A percentile compares a stretch with the other conserved stretches of the same genome.
Conservation (phyloP, 1,139 yeast genomes). For the Kodamaea fungicola region DNA sequence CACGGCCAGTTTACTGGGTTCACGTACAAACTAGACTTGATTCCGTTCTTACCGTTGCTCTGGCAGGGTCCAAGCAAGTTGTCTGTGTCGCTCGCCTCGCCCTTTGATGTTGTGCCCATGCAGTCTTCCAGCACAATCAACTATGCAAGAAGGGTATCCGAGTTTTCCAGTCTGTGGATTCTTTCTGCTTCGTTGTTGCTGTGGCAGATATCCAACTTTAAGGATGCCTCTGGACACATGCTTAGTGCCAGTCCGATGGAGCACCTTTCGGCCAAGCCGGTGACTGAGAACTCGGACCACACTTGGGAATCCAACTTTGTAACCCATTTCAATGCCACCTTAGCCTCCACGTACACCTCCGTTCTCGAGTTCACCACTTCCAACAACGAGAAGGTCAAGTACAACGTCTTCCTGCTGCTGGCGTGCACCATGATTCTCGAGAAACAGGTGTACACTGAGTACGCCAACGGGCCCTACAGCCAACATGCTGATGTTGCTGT, state of each 20-base stretch:
- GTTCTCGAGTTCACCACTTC: conserved; percentile 3
- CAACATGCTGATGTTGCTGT: conserved; percentile 2
- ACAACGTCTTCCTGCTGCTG: conserved; percentile 6
- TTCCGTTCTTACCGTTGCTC: conserved; percentile 24
- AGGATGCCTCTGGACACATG: not conserved
- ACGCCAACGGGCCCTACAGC: conserved; percentile 3
- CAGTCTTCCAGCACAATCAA: not conserved
- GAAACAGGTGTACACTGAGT: conserved; percentile 2
- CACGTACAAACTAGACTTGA: conserved; percentile 24
- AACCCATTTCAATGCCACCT: conserved; percentile 2
- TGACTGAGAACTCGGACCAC: conserved; percentile 2
- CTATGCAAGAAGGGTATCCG: not conserved
- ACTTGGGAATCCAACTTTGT: conserved; percentile 3
- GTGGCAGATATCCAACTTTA: conserved; percentile 5
- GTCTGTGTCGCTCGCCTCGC: conserved; percentile 21
- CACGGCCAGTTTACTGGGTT: conserved; percentile 25
- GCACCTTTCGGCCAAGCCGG: not conserved
- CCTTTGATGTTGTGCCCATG: conserved; percentile 11
- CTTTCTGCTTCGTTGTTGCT: conserved; percentile 4
- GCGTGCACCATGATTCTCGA: conserved; percentile 3
- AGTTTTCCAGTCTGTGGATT: conserved; percentile 1
- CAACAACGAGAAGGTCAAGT: not conserved
- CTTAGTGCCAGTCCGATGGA: not conserved
- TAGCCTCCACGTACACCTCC: conserved; percentile 3
- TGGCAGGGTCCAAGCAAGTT: conserved; percentile 23